Base-by-base conservation (phyloP, 208 protist genomes). In the Crithidia bombi region DNA sequence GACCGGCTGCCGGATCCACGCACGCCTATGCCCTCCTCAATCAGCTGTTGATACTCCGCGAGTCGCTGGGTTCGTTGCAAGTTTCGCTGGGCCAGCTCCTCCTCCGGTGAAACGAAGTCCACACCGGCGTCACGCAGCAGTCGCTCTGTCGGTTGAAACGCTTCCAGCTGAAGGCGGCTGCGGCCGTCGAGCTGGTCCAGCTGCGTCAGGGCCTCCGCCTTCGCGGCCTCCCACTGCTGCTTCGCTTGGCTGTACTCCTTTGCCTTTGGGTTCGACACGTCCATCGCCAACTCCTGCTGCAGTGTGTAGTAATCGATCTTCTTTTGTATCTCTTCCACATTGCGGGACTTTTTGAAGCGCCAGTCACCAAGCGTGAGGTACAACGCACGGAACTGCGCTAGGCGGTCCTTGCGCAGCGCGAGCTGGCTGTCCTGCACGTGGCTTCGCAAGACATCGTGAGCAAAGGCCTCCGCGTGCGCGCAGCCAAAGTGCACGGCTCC, bases 321-420 rank as follows among this genome's bases (percentile, higher is more conserved):
- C 66, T 93, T 90, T 14, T 90, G 73, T 0, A 96, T 79, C 51
- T 91, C 86, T 50, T 90, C 86, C 26, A 86, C 65, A 62, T 93
- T 87, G 28, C 87, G 83, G 9, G 87, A 73, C 77, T 96, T 96
- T 65, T 96, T 96, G 72, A 90, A 96, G 46, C 88, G 82, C 51
- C 92, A 74, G 62, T 96, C 91, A 5, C 91, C 91, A 17, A 96
- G 78, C 14, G 91, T 96, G 47, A 96, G 81, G 78, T 96, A 96
- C 3, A 96, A 73, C 26, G 73, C 62, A 47, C 88, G 79, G 69
- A 96, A 96, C 62, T 93, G 86, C 25, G 81, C 78, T 7, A 96
- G 75, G 11, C 85, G 85, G 51, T 91, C 73, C 58, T 91, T 81
- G 39, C 87, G 82, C 21, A 85, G 63, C 12, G 83, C 72, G 39